Evolutionary conservation across 2,329 filamentous ascomycete genomes (phyloP).

Genomic region (Fusarium keratoplasticum): DNA sequence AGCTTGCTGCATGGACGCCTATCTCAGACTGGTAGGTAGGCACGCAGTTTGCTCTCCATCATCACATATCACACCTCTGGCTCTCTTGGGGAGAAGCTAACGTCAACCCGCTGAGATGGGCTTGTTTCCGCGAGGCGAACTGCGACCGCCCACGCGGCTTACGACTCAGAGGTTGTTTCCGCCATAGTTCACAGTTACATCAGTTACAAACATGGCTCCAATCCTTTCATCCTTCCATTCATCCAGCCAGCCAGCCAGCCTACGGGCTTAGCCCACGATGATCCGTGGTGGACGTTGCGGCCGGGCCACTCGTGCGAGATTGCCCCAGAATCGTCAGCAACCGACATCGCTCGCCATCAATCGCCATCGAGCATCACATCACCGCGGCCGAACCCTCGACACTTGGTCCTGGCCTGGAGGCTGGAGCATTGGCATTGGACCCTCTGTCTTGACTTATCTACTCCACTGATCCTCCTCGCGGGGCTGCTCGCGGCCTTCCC

Average conservation of each 20-base stretch:
- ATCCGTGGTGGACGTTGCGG: constrained; percentile 7
- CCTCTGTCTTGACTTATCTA: constrained; percentile 10
- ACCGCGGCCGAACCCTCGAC: constrained; percentile 24
- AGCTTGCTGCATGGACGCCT: constrained; percentile 16
- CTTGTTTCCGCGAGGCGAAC: not conserved
- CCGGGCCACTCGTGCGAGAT: constrained; percentile 22
- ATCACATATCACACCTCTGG: constrained; percentile 15
- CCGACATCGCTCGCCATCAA: constrained; percentile 12
- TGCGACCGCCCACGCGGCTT: not conserved
- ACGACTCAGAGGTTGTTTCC: not conserved
- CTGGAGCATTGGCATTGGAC: constrained; percentile 5
- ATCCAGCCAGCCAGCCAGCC: constrained; percentile 5
- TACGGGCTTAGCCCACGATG: constrained; percentile 18
- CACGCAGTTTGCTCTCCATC: constrained; percentile 7
- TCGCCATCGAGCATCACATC: constrained; percentile 30
- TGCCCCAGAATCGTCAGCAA: constrained; percentile 27
- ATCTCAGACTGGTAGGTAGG: constrained; percentile 19
- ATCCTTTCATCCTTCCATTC: constrained; percentile 5
- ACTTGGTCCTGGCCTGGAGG: constrained; percentile 7
- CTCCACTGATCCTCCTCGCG: constrained; percentile 39
- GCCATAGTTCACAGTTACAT: not conserved
- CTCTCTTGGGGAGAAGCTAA: constrained; percentile 1
- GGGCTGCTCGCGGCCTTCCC: constrained; percentile 25
- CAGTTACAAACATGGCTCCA: constrained; percentile 10
- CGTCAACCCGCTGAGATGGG: not conserved